These are phyloP conservation scores for Ceratobasidium sp. DNA, from an alignment of 1,284 basidiomycete genomes.

Conservation along the genomic window DNA sequence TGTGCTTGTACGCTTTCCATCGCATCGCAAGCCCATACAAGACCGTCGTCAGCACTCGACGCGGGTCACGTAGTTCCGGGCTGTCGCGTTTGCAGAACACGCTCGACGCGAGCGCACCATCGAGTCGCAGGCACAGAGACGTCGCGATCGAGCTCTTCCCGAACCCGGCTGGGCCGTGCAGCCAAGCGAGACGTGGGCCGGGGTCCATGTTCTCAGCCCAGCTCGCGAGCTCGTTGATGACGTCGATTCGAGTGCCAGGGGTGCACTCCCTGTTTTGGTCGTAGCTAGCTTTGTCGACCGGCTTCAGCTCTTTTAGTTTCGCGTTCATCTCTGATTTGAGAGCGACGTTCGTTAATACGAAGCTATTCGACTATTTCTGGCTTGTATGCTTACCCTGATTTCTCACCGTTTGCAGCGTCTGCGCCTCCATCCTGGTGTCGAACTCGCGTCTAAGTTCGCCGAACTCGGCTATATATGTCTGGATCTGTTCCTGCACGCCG, in stretches of 20 bases:
- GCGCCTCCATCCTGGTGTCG: no score
- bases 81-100: slow-evolving; percentile 24
- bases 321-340: no score
- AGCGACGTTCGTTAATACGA: no score
- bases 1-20: background rate
- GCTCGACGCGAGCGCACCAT: background rate
- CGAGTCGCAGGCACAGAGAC: background rate
- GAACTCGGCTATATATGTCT: no score
- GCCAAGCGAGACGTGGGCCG: background rate
- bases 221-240: background rate
- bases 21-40: background rate
- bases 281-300: background rate
- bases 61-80: background rate
- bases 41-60: background rate
- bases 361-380: no score
- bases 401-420: no score
- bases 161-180: slow-evolving; percentile 2
- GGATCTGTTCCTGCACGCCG: background rate
- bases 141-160: slow-evolving; percentile 25
- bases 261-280: background rate
- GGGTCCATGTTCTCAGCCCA: background rate
- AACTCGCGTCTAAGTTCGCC: no score
- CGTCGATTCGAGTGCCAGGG: background rate
- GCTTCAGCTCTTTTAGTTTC: background rate
- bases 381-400: no score